These are phyloP conservation scores for Cydonia oblonga DNA, from an alignment of 331 rosid species.

Conservation along the genomic window DNA sequence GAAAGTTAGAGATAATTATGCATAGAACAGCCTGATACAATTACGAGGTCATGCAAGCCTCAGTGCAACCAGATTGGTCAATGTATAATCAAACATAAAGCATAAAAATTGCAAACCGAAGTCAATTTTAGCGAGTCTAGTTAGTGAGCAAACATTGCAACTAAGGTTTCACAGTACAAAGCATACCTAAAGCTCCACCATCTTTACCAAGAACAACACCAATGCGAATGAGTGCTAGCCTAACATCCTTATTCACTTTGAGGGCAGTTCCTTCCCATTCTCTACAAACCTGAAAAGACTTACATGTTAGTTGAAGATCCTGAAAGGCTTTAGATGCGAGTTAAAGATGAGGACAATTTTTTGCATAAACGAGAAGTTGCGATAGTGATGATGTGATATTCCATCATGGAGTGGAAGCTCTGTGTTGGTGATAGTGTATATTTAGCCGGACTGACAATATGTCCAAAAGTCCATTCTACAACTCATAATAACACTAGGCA, in stretches of 20 bases:
- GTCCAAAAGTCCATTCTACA: background rate
- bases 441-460: background rate
- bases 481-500: background rate
- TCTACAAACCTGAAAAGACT: conserved; percentile 70
- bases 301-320: conserved; percentile 23
- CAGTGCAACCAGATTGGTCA: background rate
- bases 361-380: background rate
- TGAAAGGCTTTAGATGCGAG: conserved; percentile 20
- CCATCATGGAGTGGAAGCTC: background rate
- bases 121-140: background rate
- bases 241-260: conserved; percentile 60
- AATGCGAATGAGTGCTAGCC: conserved; percentile 72
- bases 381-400: background rate
- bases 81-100: background rate
- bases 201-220: conserved; percentile 99
- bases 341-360: background rate
- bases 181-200: conserved; percentile 92
- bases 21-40: conserved; percentile 5
- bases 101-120: background rate
- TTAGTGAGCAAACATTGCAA: background rate
- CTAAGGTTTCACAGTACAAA: background rate
- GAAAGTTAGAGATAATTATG: background rate
- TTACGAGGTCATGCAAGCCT: background rate
- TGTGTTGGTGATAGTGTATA: background rate
- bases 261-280: conserved; percentile 91